phyloP scores from a whole-genome alignment of 805 yeast species.

The Kazachstania bromeliacearum region DNA sequence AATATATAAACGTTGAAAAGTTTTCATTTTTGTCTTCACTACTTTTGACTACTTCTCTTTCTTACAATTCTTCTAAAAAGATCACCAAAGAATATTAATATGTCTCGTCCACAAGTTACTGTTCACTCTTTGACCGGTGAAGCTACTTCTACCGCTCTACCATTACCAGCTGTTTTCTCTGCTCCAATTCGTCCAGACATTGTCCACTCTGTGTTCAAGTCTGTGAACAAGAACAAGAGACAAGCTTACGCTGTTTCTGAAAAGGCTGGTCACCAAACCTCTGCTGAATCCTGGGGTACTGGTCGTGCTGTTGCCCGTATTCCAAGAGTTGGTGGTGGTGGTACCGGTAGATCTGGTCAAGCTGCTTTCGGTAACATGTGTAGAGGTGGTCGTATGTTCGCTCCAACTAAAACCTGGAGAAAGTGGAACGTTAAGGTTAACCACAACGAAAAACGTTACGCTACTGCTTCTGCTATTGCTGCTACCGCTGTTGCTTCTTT shows the following conservation, averaged over 20 bases:
- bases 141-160: conserved; percentile 71
- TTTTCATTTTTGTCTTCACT: neutral
- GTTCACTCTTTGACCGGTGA: conserved; percentile 85
- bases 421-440: conserved; percentile 99
- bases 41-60: neutral
- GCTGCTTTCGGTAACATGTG: conserved; percentile 99
- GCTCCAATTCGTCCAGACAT: conserved; percentile 99
- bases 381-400: conserved; percentile 99
- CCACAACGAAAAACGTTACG: conserved; percentile 99
- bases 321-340: conserved; percentile 99
- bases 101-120: conserved; percentile 92
- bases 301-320: conserved; percentile 99
- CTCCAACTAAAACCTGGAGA: conserved; percentile 99
- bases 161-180: conserved; percentile 97
- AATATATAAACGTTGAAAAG: neutral
- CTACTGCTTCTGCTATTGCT: conserved; percentile 99
- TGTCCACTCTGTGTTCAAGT: conserved; percentile 97
- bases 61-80: neutral
- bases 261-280: conserved; percentile 99
- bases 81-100: conserved; percentile 32
- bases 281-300: conserved; percentile 99
- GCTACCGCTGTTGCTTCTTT: conserved; percentile 97
- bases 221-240: conserved; percentile 99
- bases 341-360: conserved; percentile 99
- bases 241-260: conserved; percentile 99